These are phyloP conservation scores for Yarrowia keelungensis DNA, from an alignment of 805 yeast genomes.

Conservation along the genomic window DNA sequence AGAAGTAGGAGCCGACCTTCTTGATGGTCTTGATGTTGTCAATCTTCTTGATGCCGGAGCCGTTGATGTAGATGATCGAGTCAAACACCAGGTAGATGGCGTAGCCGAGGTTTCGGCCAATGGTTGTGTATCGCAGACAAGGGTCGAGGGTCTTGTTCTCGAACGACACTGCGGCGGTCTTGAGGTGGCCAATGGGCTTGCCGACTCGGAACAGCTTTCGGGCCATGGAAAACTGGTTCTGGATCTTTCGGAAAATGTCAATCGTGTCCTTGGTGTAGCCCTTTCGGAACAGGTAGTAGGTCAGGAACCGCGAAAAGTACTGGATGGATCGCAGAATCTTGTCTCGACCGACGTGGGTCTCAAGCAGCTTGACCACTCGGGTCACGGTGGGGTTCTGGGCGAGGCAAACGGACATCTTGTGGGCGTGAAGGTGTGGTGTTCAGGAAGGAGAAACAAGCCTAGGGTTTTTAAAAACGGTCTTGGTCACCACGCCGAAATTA, in stretches of 20 bases:
- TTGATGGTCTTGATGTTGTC: constrained; percentile 47
- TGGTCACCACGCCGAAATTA: constrained; percentile 1
- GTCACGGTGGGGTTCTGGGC: constrained; percentile 76
- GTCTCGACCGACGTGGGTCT: constrained; percentile 77
- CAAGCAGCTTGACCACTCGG: constrained; percentile 68
- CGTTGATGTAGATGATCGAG: constrained; percentile 48
- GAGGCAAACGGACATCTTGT: constrained; percentile 40
- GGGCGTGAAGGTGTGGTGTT: neutral
- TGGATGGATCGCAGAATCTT: constrained; percentile 80
- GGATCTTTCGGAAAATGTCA: constrained; percentile 61
- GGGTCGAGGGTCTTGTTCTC: constrained; percentile 75
- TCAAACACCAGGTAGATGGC: constrained; percentile 51
- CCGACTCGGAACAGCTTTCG: constrained; percentile 86
- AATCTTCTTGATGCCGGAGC: constrained; percentile 50
- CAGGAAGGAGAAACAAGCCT: neutral
- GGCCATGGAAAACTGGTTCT: constrained; percentile 67
- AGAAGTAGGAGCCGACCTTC: constrained; percentile 69
- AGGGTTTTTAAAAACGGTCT: constrained; percentile 13
- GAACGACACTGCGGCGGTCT: constrained; percentile 68
- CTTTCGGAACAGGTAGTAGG: constrained; percentile 63
- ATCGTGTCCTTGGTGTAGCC: constrained; percentile 61
- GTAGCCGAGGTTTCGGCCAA: constrained; percentile 50
- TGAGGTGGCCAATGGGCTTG: constrained; percentile 75
- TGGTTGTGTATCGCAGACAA: constrained; percentile 55
- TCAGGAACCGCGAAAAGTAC: constrained; percentile 76